Base-by-base conservation (phyloP, 169 alveolate genomes). In the Plasmodium gonderi region DNA sequence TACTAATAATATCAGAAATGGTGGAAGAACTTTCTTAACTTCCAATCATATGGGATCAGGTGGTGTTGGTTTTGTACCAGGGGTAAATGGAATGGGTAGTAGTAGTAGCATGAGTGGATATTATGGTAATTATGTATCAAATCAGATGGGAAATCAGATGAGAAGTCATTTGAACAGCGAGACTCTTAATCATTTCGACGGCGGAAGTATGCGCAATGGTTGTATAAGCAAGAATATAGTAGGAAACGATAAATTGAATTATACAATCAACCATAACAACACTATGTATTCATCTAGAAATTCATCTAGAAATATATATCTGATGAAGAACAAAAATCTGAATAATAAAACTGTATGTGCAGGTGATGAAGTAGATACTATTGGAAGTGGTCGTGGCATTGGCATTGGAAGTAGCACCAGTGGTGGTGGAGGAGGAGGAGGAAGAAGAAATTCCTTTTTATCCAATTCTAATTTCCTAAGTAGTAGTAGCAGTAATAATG, bases 251-350 rank as follows among this genome's bases (percentile, higher is more conserved):
- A 80, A 80, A 20, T n/a, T 29, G 33, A 80, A 47, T 33, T 64
- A 47, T 40, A 74, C 36, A 23, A 47, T 83, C 11, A 83, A 83
- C 44, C 92, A 83, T 72, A 83, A 36, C 31, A 49, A 45, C 33
- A 83, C 93, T 2, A 87, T 75, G 85, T 75, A 29, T 45, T 44
- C 80, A n/a, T 40, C 93, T 17, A 87, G 79, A 45, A 87, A 65
- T 23, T 42, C 93, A 5, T 75, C 93, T 64, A 20, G 68, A 42
- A 69, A 69, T 82, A 42, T 68, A 38, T 69, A 82, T 54, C 17
- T 29, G 9, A 23, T 45, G 51, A 69, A 47, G n/a, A 64, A 69
- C 31, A 82, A 12, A 7, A 82, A 31, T 47, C 49, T 42, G 44
- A 64, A 67, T 49, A 67, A 12, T 33, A 80, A 26, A 11, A 26